Conservation (phyloP, 164 flowering plant genomes). For the Kingdonia uniflora region DNA sequence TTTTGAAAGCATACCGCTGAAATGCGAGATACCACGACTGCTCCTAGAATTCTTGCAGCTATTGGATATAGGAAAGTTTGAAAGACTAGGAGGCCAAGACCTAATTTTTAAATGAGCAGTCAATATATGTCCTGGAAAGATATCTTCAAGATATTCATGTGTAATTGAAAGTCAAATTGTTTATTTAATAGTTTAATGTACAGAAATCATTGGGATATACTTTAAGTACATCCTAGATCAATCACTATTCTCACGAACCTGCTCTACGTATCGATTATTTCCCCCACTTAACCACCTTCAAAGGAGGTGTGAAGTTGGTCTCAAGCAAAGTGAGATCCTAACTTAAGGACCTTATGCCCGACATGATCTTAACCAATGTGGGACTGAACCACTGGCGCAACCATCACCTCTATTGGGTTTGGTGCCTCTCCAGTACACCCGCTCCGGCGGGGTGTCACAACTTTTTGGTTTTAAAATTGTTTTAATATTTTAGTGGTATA, state of each 20-base stretch:
- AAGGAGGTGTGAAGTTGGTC: too few relatives aligned
- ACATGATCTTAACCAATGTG: too few relatives aligned
- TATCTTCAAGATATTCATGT: neutral
- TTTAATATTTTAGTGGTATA: too few relatives aligned
- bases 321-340: too few relatives aligned
- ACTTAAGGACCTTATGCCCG: too few relatives aligned
- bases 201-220: neutral
- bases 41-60: slow-evolving; percentile 36
- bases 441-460: too few relatives aligned
- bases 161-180: neutral
- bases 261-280: neutral
- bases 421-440: too few relatives aligned
- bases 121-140: neutral
- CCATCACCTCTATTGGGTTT: too few relatives aligned
- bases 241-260: too few relatives aligned
- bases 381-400: too few relatives aligned
- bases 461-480: too few relatives aligned
- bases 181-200: neutral
- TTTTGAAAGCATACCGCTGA: slow-evolving; percentile 34
- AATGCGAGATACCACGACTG: slow-evolving; percentile 34
- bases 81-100: slow-evolving; percentile 37
- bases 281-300: neutral
- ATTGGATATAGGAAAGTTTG: slow-evolving; percentile 42
- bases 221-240: neutral
- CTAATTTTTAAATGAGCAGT: slow-evolving; percentile 15